Conservation (phyloP, 768 basidiomycete species). For the Lyophyllum shimeji region DNA sequence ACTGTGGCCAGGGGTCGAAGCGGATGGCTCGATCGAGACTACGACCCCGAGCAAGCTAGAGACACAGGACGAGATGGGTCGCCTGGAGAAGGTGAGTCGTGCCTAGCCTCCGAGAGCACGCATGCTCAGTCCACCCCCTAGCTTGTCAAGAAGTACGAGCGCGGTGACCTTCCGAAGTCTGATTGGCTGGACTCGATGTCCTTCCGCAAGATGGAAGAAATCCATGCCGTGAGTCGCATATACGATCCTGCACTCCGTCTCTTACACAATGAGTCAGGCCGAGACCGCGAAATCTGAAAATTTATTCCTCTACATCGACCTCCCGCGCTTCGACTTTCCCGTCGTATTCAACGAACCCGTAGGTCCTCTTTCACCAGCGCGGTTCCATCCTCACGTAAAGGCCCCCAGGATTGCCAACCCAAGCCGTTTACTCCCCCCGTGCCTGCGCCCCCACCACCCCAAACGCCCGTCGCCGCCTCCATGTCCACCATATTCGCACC, state of each 20-base stretch:
- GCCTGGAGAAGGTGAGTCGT: conserved; percentile 78
- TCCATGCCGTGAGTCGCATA: conserved; percentile 70
- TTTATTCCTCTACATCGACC: conserved; percentile 93
- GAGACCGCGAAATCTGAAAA: conserved; percentile 92
- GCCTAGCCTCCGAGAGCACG: neutral
- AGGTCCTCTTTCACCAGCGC: conserved; percentile 23
- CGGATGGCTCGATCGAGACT: conserved; percentile 80
- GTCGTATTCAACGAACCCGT: conserved; percentile 93
- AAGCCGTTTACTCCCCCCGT: conserved; percentile 38
- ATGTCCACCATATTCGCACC: conserved; percentile 51
- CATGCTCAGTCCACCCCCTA: conserved; percentile 21
- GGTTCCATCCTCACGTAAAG: neutral
- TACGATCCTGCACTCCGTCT: neutral
- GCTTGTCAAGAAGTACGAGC: conserved; percentile 94
- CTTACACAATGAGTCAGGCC: conserved; percentile 44
- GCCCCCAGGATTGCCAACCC: conserved; percentile 37
- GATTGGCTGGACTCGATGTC: conserved; percentile 96
- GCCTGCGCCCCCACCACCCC: conserved; percentile 39
- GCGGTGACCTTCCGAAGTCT: conserved; percentile 89
- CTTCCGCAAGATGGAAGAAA: conserved; percentile 93
- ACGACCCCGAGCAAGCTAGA: conserved; percentile 87
- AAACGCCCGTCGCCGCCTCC: conserved; percentile 43
- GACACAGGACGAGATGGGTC: conserved; percentile 88
- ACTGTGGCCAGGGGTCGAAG: conserved; percentile 44
- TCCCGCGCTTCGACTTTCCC: conserved; percentile 96